These are phyloP conservation scores for Scheffersomyces amazonensis DNA, from an alignment of 805 yeast genomes.

Conservation along the genomic window DNA sequence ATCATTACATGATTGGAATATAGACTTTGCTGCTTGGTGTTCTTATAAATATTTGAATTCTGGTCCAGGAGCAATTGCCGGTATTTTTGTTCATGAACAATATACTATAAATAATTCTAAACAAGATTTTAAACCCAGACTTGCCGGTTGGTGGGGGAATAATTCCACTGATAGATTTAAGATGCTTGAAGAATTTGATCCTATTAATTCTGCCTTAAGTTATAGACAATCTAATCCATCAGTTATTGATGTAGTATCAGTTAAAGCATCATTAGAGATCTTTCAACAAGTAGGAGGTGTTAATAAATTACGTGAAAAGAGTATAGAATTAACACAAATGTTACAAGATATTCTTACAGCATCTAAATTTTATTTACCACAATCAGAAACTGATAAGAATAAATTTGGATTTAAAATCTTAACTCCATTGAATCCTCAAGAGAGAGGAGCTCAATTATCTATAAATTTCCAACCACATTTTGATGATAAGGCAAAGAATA, in stretches of 20 bases:
- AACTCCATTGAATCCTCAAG: slow-evolving; percentile 57
- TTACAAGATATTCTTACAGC: slow-evolving; percentile 45
- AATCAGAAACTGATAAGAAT: slow-evolving; percentile 9
- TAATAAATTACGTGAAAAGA: slow-evolving; percentile 49
- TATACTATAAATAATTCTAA: slow-evolving; percentile 28
- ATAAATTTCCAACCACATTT: slow-evolving; percentile 52
- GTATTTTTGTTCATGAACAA: slow-evolving; percentile 70
- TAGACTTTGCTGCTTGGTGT: slow-evolving; percentile 95
- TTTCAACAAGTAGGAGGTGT: slow-evolving; percentile 66
- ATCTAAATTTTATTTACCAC: slow-evolving; percentile 46
- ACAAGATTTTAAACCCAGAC: slow-evolving; percentile 51
- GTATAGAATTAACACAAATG: slow-evolving; percentile 55
- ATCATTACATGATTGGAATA: slow-evolving; percentile 79
- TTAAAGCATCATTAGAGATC: slow-evolving; percentile 63
- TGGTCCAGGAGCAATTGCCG: slow-evolving; percentile 94
- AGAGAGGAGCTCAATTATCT: slow-evolving; percentile 83
- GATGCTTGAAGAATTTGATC: slow-evolving; percentile 77
- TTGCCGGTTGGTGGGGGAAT: slow-evolving; percentile 99
- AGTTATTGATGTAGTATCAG: slow-evolving; percentile 77
- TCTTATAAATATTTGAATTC: slow-evolving; percentile 86
- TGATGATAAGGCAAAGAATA: slow-evolving; percentile 32
- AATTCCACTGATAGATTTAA: slow-evolving; percentile 65
- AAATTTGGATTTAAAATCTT: slow-evolving; percentile 58
- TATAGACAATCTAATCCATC: slow-evolving; percentile 90
- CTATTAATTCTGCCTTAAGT: slow-evolving; percentile 82